phyloP scores from a whole-genome alignment of 306 rosid species.

The Lotus japonicus region DNA sequence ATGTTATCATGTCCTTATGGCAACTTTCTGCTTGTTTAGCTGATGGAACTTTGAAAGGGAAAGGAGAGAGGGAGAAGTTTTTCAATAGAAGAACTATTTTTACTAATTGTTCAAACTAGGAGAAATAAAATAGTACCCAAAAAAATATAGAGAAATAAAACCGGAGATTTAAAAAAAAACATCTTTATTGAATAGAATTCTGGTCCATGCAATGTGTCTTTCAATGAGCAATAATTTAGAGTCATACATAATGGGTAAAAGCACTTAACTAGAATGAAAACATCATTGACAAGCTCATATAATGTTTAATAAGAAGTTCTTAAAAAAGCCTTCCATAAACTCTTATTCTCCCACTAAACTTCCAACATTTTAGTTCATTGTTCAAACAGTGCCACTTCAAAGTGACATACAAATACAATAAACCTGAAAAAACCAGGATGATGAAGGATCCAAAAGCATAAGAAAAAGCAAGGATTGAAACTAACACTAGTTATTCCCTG shows the following conservation, averaged over 20 bases:
- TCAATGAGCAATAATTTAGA: too few relatives aligned
- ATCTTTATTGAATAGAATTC: too few relatives aligned
- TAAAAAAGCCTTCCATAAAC: not conserved
- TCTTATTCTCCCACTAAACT: constrained; percentile 21
- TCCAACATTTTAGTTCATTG: constrained; percentile 16
- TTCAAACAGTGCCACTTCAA: constrained; percentile 11
- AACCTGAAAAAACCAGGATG: constrained; percentile 6
- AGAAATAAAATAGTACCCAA: not conserved
- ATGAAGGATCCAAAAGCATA: constrained; percentile 16
- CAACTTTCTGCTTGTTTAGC: not conserved
- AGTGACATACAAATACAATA: constrained; percentile 24
- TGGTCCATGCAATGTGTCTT: too few relatives aligned
- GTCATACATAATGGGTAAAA: too few relatives aligned
- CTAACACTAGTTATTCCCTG: constrained; percentile 19
- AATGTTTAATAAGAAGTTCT: too few relatives aligned
- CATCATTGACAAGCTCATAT: too few relatives aligned
- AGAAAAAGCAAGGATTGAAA: constrained; percentile 9
- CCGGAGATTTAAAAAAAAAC: too few relatives aligned
- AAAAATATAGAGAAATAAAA: too few relatives aligned
- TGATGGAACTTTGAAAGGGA: not conserved
- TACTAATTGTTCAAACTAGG: not conserved
- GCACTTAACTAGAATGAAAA: too few relatives aligned
- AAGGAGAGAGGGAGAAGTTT: not conserved
- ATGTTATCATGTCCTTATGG: not conserved
- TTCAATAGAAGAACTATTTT: too few relatives aligned